Conservation (phyloP, 805 yeast species). For the Candida quercuum region DNA sequence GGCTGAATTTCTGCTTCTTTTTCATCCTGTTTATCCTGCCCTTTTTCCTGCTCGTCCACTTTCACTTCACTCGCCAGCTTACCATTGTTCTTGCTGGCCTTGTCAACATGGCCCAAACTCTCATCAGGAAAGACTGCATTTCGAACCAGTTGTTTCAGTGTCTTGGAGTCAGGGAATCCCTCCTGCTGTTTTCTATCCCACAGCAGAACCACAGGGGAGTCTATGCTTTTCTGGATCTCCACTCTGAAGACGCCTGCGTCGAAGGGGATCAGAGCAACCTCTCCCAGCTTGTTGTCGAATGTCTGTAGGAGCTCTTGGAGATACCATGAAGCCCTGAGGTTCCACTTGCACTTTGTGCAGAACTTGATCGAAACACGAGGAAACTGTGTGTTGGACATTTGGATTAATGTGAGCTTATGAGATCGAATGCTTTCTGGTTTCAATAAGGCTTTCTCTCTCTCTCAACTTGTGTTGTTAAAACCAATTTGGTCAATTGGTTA, state of each 20-base stretch:
- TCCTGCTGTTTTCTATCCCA: conserved; percentile 62
- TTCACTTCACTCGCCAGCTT: conserved; percentile 7
- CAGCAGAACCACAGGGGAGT: conserved; percentile 28
- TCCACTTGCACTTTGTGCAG: conserved; percentile 87
- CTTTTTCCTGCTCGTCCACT: no score
- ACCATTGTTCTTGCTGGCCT: conserved; percentile 16
- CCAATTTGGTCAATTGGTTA: no score
- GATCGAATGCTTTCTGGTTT: no score
- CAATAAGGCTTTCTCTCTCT: neutral
- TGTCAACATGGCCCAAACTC: conserved; percentile 62
- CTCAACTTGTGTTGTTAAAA: no score
- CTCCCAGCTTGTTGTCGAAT: conserved; percentile 53
- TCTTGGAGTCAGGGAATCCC: conserved; percentile 87
- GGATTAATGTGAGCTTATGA: no score
- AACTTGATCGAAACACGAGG: conserved; percentile 68
- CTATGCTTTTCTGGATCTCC: conserved; percentile 35
- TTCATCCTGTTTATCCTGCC: no score
- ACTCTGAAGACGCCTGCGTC: conserved; percentile 58
- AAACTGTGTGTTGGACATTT: conserved; percentile 23
- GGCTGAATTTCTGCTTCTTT: no score
- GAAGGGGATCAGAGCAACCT: conserved; percentile 45
- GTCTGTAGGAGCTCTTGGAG: conserved; percentile 82
- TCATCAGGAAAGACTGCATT: conserved; percentile 50
- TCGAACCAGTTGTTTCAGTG: conserved; percentile 63
- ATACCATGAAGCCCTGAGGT: conserved; percentile 83